phyloP scores from a whole-genome alignment of 1,139 yeast species.

The Candida sanyaensis region DNA sequence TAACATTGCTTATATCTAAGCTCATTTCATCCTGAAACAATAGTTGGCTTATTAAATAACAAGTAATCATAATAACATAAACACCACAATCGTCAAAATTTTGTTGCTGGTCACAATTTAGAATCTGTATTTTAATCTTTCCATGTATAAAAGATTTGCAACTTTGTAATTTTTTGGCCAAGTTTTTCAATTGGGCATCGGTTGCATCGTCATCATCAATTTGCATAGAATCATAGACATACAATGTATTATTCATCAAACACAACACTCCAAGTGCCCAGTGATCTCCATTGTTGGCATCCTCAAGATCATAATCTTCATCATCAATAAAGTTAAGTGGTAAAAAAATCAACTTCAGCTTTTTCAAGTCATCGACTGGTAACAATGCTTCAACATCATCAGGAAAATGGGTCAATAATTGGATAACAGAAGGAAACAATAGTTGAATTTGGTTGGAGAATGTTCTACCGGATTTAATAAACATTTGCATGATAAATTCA shows the following conservation, averaged over 20 bases:
- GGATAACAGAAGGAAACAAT: constrained; percentile 41
- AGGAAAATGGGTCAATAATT: constrained; percentile 41
- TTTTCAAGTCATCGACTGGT: constrained; percentile 34
- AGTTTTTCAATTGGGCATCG: constrained; percentile 15
- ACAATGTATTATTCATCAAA: constrained; percentile 30
- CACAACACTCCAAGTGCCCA: constrained; percentile 43
- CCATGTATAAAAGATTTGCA: constrained; percentile 22
- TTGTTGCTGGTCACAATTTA: constrained; percentile 44
- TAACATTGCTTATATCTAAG: constrained; percentile 28
- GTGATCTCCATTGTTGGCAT: constrained; percentile 43
- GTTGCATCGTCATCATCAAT: constrained; percentile 22
- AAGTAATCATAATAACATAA: constrained; percentile 41
- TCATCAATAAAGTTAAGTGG: constrained; percentile 45
- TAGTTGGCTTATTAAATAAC: constrained; percentile 31
- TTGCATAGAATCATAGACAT: constrained; percentile 44
- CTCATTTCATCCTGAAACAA: constrained; percentile 19
- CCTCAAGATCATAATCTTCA: constrained; percentile 28
- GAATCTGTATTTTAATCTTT: constrained; percentile 23
- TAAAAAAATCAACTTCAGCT: constrained; percentile 37
- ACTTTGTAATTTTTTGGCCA: constrained; percentile 26
- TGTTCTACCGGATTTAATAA: constrained; percentile 12
- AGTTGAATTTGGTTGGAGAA: constrained; percentile 31
- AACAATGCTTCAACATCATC: constrained; percentile 27
- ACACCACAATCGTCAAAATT: constrained; percentile 53
- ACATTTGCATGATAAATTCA: constrained; percentile 46